phyloP scores from a whole-genome alignment of 306 rosid genomes.

The Chamaecrista fasciculata region DNA sequence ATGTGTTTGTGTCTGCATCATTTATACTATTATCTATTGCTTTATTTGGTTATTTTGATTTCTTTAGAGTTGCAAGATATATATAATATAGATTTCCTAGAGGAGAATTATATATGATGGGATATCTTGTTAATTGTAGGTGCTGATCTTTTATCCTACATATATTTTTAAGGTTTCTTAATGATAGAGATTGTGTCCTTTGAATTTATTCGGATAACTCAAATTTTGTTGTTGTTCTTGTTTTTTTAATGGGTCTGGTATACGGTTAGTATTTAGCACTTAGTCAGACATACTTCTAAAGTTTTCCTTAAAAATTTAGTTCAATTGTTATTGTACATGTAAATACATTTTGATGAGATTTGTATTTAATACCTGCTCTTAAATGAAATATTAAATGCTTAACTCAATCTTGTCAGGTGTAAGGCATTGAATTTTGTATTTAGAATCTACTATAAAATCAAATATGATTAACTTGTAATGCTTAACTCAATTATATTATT shows the following conservation, averaged over 20 bases:
- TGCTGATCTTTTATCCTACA: background rate
- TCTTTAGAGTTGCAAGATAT: background rate
- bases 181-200: background rate
- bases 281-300: constrained; percentile 7
- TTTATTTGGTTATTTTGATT: too few species aligned
- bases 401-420: background rate
- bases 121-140: background rate
- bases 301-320: too few species aligned
- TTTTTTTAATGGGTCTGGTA: constrained; percentile 11
- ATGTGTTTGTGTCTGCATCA: background rate
- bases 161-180: background rate
- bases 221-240: background rate
- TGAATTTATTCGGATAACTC: background rate
- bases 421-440: constrained; percentile 15
- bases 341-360: constrained; percentile 10
- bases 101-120: background rate
- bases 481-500: too few species aligned
- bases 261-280: background rate
- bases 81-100: background rate
- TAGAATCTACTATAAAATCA: background rate
- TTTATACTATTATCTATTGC: too few species aligned
- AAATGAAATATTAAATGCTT: background rate
- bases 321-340: background rate
- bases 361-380: background rate
- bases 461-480: too few species aligned